These are phyloP conservation scores for Chlamydomonas sp. DNA, from an alignment of 139 green algal species.

Conservation along the genomic window DNA sequence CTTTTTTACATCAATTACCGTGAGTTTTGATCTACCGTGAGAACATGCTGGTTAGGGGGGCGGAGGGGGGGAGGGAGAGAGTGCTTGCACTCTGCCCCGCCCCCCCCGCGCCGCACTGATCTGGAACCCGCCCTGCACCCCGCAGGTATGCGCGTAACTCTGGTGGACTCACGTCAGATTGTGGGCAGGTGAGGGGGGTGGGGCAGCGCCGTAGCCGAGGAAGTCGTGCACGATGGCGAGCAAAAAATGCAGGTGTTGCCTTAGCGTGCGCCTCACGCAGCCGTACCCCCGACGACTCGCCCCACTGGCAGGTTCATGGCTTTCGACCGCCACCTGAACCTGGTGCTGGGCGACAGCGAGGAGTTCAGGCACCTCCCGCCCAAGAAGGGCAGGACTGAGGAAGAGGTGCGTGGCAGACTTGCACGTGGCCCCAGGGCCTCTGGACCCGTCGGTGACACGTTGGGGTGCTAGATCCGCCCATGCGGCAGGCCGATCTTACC, in stretches of 20 bases:
- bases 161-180: constrained; percentile 83
- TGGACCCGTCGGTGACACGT: background rate
- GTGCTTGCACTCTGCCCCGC: background rate
- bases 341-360: constrained; percentile 94
- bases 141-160: constrained; percentile 80
- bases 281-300: background rate
- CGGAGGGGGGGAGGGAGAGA: no score
- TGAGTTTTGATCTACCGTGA: no score
- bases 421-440: background rate
- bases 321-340: constrained; percentile 98
- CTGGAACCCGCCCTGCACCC: background rate
- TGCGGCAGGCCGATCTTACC: no score
- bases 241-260: background rate
- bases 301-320: constrained; percentile 98
- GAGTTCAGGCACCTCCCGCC: constrained; percentile 90
- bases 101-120: background rate
- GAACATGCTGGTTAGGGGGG: no score
- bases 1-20: constrained; percentile 96
- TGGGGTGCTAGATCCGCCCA: no score
- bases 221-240: background rate
- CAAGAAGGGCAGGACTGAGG: constrained; percentile 81
- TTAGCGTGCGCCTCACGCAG: background rate
- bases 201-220: background rate
- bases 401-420: constrained; percentile 56
- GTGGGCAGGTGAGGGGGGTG: constrained; percentile 70